phyloP scores from a whole-genome alignment of 176 grass and related monocot species.

The Eleusine coracana region DNA sequence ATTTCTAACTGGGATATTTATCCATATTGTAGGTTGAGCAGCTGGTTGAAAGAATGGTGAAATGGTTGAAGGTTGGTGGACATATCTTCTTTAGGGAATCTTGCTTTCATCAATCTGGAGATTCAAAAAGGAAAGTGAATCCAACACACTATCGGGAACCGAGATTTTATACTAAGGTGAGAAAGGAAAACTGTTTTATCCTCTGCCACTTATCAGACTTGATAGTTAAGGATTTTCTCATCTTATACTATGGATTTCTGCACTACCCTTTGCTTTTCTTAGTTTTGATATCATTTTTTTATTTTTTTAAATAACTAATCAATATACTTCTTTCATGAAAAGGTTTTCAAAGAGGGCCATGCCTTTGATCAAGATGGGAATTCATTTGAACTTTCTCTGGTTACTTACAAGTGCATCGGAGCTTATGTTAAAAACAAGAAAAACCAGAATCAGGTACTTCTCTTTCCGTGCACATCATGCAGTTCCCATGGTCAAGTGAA shows the following conservation, averaged over 20 bases:
- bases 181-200: constrained; percentile 5
- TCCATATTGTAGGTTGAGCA: constrained; percentile 72
- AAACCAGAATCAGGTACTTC: constrained; percentile 94
- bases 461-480: constrained; percentile 25
- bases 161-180: constrained; percentile 94
- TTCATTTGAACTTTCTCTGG: constrained; percentile 79
- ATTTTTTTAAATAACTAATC: constrained; percentile 26
- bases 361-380: constrained; percentile 63
- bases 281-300: constrained; percentile 5
- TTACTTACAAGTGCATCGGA: constrained; percentile 87
- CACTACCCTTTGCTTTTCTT: background rate
- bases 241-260: background rate
- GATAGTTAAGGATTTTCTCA: background rate
- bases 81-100: constrained; percentile 98
- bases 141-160: constrained; percentile 96
- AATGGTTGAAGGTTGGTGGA: constrained; percentile 89
- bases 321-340: constrained; percentile 14
- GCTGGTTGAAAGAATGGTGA: constrained; percentile 79
- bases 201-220: background rate
- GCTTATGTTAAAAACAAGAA: constrained; percentile 99
- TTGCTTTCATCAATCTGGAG: constrained; percentile 98
- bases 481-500: constrained; percentile 14
- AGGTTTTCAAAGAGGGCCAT: constrained; percentile 89
- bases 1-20: background rate
- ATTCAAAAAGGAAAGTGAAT: constrained; percentile 97